These are phyloP conservation scores for Penicillium sp. DNA, from an alignment of 2,329 filamentous ascomycete species.

Conservation along the genomic window DNA sequence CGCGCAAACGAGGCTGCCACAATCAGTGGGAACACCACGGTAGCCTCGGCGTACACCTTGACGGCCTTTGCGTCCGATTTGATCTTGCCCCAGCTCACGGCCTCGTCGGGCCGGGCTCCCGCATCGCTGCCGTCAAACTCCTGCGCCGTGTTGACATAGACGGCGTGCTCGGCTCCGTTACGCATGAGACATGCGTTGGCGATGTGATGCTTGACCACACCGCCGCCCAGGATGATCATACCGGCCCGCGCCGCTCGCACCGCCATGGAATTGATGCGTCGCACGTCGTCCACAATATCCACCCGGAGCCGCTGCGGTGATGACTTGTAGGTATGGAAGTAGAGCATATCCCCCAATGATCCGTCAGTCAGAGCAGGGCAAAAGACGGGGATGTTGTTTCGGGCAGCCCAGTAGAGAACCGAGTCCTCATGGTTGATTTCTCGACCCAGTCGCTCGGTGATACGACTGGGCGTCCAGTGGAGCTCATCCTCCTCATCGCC, in stretches of 20 bases:
- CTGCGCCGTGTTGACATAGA: conserved; percentile 96
- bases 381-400: conserved; percentile 95
- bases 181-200: conserved; percentile 97
- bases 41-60: conserved; percentile 71
- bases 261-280: conserved; percentile 85
- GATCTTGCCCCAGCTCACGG: conserved; percentile 98
- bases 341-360: conserved; percentile 94
- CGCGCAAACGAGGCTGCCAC: conserved; percentile 63
- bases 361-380: conserved; percentile 94
- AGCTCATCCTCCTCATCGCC: conserved; percentile 59
- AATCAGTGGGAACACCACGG: conserved; percentile 62
- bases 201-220: conserved; percentile 97
- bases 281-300: conserved; percentile 91
- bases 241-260: conserved; percentile 82
- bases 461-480: conserved; percentile 88
- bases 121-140: conserved; percentile 98
- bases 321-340: conserved; percentile 93
- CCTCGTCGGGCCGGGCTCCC: conserved; percentile 89
- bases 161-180: conserved; percentile 92
- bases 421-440: conserved; percentile 91
- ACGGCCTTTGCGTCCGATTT: conserved; percentile 81
- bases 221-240: conserved; percentile 93
- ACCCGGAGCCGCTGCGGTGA: conserved; percentile 76
- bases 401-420: conserved; percentile 96
- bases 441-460: conserved; percentile 82